Base-by-base conservation (phyloP, 306 rosid genomes). In the Castanea sativa region DNA sequence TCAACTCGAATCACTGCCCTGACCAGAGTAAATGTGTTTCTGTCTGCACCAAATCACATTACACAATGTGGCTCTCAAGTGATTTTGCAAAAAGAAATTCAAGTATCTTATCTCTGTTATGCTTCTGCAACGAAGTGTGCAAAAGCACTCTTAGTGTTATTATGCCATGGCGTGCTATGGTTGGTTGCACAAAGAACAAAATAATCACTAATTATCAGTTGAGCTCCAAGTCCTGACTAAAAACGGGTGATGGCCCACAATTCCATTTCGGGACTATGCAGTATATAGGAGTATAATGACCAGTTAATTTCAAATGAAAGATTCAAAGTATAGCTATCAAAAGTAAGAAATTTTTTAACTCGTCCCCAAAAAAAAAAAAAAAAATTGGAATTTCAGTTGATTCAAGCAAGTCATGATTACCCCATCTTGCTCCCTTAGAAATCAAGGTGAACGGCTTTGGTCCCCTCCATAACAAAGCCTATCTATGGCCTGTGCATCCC, bases 381-480 rank as follows among this genome's bases (percentile, higher is more conserved):
- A 70, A 32, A 38, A 60, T 3, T 13, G n/a, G n/a, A 5, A n/a
- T 43, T 63, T 41, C 49, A 27, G 79, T 38, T 57, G 12, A 67
- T 79, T 25, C 27, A 64, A 63, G 76, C 69, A 65, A 49, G 75
- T 64, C 71, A 82, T 77, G 69, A 80, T 68, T 20, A 33, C 69
- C 41, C 81, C 73, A 73, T 49, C 30, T 52, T 32, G 64, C 59
- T 79, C 74, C 76, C 83, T 84, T 78, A 53, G 55, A 82, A 79
- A 68, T 78, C 55, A 80, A 84, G 89, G 65, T 73, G 69, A 63
- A 23, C 35, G 25, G 59, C 69, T 56, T 15, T 86, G 87, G 87
- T 86, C 89, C 89, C 88, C 89, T 78, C 81, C 82, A 73, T 82
- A 69, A 79, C 69, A 74, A 74, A 79, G 78, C 83, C 85, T 76